These are phyloP conservation scores for Spergularia marina DNA, from an alignment of 148 eudicot species.

Conservation along the genomic window DNA sequence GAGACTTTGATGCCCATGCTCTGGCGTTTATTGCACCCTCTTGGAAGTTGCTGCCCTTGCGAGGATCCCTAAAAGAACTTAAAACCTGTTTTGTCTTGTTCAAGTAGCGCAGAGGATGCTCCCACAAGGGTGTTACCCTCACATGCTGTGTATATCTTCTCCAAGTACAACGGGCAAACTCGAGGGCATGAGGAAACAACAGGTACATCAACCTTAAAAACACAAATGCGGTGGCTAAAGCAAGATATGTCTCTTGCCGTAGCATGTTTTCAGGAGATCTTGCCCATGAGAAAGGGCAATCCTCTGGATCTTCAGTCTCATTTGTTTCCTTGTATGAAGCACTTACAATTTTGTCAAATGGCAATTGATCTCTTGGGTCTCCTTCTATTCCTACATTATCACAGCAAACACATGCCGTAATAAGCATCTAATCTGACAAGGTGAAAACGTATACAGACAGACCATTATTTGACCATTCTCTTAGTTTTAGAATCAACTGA, in stretches of 20 bases:
- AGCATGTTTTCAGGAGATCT: conserved; percentile 79
- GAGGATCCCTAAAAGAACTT: conserved; percentile 50
- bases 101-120: conserved; percentile 57
- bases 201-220: conserved; percentile 55
- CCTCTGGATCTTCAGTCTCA: conserved; percentile 38
- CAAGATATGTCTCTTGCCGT: conserved; percentile 75
- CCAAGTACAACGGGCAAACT: conserved; percentile 48
- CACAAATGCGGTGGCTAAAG: conserved; percentile 76
- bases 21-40: conserved; percentile 81
- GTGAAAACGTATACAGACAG: not conserved
- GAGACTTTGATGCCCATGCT: conserved; percentile 92
- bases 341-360: conserved; percentile 40
- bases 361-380: conserved; percentile 38
- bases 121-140: conserved; percentile 60
- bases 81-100: conserved; percentile 56
- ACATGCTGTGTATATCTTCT: conserved; percentile 46
- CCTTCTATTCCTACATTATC: conserved; percentile 53
- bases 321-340: conserved; percentile 35
- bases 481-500: too few relatives aligned
- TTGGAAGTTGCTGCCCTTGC: conserved; percentile 79
- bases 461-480: not conserved
- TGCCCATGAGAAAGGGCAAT: conserved; percentile 91
- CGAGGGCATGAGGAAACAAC: conserved; percentile 42
- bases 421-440: not conserved
- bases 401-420: not conserved